Percentiles rank a stretch among this genome's conserved stretches.
Conservation (phyloP, 305 asterid species). For the Fraxinus latifolia region DNA sequence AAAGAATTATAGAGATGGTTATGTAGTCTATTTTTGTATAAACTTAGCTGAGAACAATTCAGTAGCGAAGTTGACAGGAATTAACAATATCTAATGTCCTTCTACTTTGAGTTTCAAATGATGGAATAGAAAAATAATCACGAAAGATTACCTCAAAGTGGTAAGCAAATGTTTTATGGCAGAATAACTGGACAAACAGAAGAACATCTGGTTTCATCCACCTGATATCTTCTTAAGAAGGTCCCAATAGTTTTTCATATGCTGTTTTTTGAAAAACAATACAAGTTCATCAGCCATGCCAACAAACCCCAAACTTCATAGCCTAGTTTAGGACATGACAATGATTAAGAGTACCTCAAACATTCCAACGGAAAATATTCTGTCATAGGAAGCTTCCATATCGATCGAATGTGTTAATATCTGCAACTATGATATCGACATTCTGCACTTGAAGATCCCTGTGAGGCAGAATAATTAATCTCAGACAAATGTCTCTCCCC, state of each 20-base stretch:
- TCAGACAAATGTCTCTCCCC: background rate
- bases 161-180: slow-evolving; percentile 83
- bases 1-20: background rate
- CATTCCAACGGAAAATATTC: slow-evolving; percentile 84
- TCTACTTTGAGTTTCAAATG: background rate
- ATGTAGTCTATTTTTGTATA: background rate
- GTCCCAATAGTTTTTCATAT: slow-evolving; percentile 75
- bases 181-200: slow-evolving; percentile 64
- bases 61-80: background rate
- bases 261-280: slow-evolving; percentile 40
- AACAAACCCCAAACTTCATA: background rate
- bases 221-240: slow-evolving; percentile 72
- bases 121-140: background rate
- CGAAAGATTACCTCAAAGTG: slow-evolving; percentile 67
- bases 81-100: background rate
- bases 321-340: background rate
- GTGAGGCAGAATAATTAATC: slow-evolving; percentile 10
- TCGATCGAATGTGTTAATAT: slow-evolving; percentile 55
- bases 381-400: slow-evolving; percentile 78
- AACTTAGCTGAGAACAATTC: background rate
- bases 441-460: slow-evolving; percentile 43
- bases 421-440: slow-evolving; percentile 74
- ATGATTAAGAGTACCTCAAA: slow-evolving; percentile 56
- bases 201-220: slow-evolving; percentile 78
- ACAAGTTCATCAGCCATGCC: slow-evolving; percentile 1